These are phyloP conservation scores for Strigomonas galati DNA, from an alignment of 208 protist species.

Conservation along the genomic window DNA sequence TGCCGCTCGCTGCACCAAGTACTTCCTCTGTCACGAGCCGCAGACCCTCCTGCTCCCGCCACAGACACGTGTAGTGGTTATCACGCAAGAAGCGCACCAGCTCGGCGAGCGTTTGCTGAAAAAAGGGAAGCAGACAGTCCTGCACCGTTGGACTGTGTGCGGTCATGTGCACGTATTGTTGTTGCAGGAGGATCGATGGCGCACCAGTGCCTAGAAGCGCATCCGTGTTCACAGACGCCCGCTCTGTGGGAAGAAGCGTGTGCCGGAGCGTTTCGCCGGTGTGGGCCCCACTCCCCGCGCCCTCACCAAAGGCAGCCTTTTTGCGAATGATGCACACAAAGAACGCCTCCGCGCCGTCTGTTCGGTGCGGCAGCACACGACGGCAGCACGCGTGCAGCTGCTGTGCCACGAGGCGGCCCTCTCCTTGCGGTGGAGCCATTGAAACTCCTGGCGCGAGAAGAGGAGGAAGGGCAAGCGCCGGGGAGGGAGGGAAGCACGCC, in stretches of 20 bases:
- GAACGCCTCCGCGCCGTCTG: slow-evolving; percentile 64
- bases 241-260: background rate
- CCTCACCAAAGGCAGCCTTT: too few relatives aligned
- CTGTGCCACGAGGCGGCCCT: slow-evolving; percentile 9
- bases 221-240: background rate
- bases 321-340: slow-evolving; percentile 62
- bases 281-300: too few relatives aligned
- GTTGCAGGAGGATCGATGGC: too few relatives aligned
- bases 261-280: too few relatives aligned
- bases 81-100: background rate
- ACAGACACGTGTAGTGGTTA: background rate
- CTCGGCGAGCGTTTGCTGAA: background rate
- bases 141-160: too few relatives aligned
- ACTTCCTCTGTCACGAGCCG: background rate
- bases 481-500: slow-evolving; percentile 20
- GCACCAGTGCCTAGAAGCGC: too few relatives aligned
- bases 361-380: slow-evolving; percentile 69
- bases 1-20: background rate
- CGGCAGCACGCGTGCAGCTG: slow-evolving; percentile 28
- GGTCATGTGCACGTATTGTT: too few relatives aligned
- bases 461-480: background rate
- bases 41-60: slow-evolving; percentile 7
- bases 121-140: background rate
- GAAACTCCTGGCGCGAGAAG: background rate
- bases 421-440: background rate